phyloP scores from a whole-genome alignment of 1,284 basidiomycete species.

The Leccinum pachyderme region DNA sequence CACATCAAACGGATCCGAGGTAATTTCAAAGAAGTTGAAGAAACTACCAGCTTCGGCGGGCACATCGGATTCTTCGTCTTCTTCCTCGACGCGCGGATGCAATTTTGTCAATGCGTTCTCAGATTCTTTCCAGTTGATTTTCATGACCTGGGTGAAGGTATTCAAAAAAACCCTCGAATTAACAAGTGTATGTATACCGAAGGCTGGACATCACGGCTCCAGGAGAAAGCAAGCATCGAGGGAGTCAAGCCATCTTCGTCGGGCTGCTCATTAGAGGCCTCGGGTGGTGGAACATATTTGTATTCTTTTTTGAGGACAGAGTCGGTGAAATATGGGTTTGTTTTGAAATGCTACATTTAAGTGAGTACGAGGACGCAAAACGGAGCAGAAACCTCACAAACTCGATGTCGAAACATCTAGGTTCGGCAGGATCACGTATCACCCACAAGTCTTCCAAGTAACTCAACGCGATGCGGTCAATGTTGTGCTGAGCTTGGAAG shows the following conservation, averaged over 20 bases:
- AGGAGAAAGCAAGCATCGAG: slow-evolving; percentile 74
- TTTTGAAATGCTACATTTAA: slow-evolving; percentile 64
- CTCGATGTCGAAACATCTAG: slow-evolving; percentile 73
- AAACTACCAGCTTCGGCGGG: slow-evolving; percentile 75
- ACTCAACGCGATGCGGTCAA: slow-evolving; percentile 70
- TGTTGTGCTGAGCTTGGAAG: slow-evolving; percentile 62
- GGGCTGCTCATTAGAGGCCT: slow-evolving; percentile 52
- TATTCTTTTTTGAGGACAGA: slow-evolving; percentile 75
- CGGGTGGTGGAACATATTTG: slow-evolving; percentile 60
- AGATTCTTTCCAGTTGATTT: slow-evolving; percentile 82
- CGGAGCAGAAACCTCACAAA: slow-evolving; percentile 58
- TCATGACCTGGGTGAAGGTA: slow-evolving; percentile 43
- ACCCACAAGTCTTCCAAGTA: slow-evolving; percentile 83
- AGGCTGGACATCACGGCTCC: slow-evolving; percentile 67
- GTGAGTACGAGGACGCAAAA: slow-evolving; percentile 8
- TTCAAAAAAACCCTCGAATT: neutral
- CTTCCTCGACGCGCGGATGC: slow-evolving; percentile 65
- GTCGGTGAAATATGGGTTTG: slow-evolving; percentile 79
- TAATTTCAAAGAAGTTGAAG: slow-evolving; percentile 83
- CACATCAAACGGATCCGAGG: slow-evolving; percentile 65
- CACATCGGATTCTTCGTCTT: slow-evolving; percentile 49
- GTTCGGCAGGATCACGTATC: slow-evolving; percentile 60
- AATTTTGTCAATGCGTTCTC: slow-evolving; percentile 73
- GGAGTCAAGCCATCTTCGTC: slow-evolving; percentile 72
- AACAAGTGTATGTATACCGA: slow-evolving; percentile 45